Evolutionary conservation across 1,284 basidiomycete species (phyloP), one percentile per base, ranked within the genome.

Genomic region (Fereydounia khargensis): DNA sequence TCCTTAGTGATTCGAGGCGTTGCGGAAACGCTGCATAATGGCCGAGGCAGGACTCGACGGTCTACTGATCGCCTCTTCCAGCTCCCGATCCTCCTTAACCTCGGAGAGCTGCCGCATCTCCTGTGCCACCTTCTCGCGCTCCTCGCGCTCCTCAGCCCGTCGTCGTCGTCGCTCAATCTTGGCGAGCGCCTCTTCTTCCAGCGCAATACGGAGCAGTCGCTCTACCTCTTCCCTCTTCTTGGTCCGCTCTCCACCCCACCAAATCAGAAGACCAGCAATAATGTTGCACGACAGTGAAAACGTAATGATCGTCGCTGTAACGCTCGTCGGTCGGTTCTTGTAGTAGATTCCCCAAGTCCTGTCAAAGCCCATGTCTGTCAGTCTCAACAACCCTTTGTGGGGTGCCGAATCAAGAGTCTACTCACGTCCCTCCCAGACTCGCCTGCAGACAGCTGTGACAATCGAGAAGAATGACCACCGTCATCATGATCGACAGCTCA

Each of bases 251-350:
- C 86, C 84, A 19, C 89, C 89, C 60, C 81, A 81, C 82, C 85
- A 90, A 62, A 91, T 91, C 42, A 87, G 79, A 4, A 90, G 77
- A 6, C 82, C 88, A 1, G 89, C 84, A n/a, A 79, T 77, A 37
- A 91, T 90, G 39, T 88, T 89, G 57, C 88, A 88, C 4, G 87
- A 78, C 77, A 92, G 90, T 20, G 83, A 83, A 3, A 80, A 79
- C 0, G 87, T 85, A 42, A 94, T 89, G 14, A 91, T 81, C 13
- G 80, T 81, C 0, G 85, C 88, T 1, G 81, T 82, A 3, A 80
- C 79, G 74, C 78, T 79, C 0, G 81, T 77, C 3, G 80, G 80
- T 18, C 81, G 65, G 31, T 76, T 44, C 28, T 62, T 49, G 40
- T 74, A 74, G 23, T 65, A 47, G 39, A 91, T 75, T 2, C 85